Percentiles rank a stretch among this genome's conserved stretches.
These are phyloP conservation scores for Phytophthora cactorum DNA, from an alignment of 352 stramenopile species.

Conservation along the genomic window DNA sequence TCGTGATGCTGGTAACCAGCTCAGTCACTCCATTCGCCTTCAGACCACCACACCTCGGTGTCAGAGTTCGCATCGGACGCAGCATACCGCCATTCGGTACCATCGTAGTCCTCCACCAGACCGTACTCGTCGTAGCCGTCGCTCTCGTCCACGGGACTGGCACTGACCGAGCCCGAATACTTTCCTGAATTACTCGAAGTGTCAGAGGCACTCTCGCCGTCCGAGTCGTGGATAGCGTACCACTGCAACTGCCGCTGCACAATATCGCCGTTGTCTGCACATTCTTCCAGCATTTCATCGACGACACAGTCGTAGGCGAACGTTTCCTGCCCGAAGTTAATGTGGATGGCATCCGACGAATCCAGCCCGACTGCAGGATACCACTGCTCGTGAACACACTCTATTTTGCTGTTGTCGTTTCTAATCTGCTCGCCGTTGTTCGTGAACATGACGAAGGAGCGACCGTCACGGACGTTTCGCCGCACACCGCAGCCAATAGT, in stretches of 20 bases:
- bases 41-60: constrained; percentile 36
- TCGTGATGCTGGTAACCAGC: neutral
- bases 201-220: constrained; percentile 28
- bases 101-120: constrained; percentile 35
- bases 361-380: constrained; percentile 39
- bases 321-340: constrained; percentile 45
- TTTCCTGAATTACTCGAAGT: constrained; percentile 16
- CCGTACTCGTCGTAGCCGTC: constrained; percentile 45
- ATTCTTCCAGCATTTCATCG: constrained; percentile 38
- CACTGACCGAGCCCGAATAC: constrained; percentile 3
- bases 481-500: constrained; percentile 42
- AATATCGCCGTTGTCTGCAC: constrained; percentile 24
- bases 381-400: constrained; percentile 43
- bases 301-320: constrained; percentile 42
- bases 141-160: constrained; percentile 31
- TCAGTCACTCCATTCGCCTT: constrained; percentile 40
- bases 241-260: constrained; percentile 39
- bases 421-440: constrained; percentile 34
- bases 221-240: constrained; percentile 40
- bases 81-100: constrained; percentile 28
- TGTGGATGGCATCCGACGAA: constrained; percentile 36
- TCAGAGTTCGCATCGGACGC: constrained; percentile 33
- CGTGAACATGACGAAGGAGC: constrained; percentile 44
- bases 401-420: constrained; percentile 18
- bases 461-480: constrained; percentile 24